These are phyloP conservation scores for Schwanniomyces occidentalis DNA, from an alignment of 805 yeast species.

Conservation along the genomic window DNA sequence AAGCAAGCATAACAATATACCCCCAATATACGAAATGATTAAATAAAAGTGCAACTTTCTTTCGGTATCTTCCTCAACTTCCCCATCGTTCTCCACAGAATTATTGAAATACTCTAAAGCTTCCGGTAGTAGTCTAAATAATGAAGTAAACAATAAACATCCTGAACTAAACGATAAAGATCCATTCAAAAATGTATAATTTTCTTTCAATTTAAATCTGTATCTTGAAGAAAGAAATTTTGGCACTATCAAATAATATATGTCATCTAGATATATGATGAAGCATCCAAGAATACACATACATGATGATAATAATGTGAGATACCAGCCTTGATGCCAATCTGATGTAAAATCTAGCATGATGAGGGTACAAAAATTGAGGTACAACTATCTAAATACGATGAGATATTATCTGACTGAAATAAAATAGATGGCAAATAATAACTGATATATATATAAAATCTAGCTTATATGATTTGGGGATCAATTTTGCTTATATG, in stretches of 20 bases:
- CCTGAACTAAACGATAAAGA: slow-evolving; percentile 82
- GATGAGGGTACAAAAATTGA: no score
- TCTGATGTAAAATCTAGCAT: slow-evolving; percentile 4
- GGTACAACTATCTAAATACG: no score
- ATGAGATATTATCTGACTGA: no score
- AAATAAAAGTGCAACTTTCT: slow-evolving; percentile 34
- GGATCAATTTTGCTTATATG: no score
- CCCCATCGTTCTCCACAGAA: slow-evolving; percentile 12
- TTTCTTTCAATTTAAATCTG: slow-evolving; percentile 56
- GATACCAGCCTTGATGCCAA: slow-evolving; percentile 58
- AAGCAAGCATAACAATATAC: slow-evolving; percentile 58
- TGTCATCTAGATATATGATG: slow-evolving; percentile 60
- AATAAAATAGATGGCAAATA: no score
- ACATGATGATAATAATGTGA: slow-evolving; percentile 63
- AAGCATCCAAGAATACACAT: slow-evolving; percentile 74
- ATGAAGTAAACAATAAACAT: slow-evolving; percentile 74
- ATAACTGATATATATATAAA: no score
- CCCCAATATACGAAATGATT: slow-evolving; percentile 52
- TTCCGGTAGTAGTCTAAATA: slow-evolving; percentile 76
- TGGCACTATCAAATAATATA: slow-evolving; percentile 46
- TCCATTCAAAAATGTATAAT: slow-evolving; percentile 65
- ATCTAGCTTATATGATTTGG: no score
- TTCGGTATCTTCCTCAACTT: slow-evolving; percentile 4
- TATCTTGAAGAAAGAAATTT: slow-evolving; percentile 36
- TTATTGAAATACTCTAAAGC: slow-evolving; percentile 47